Evolutionary conservation across 164 flowering plant species (phyloP).

Genomic region (Chimonanthus praecox): DNA sequence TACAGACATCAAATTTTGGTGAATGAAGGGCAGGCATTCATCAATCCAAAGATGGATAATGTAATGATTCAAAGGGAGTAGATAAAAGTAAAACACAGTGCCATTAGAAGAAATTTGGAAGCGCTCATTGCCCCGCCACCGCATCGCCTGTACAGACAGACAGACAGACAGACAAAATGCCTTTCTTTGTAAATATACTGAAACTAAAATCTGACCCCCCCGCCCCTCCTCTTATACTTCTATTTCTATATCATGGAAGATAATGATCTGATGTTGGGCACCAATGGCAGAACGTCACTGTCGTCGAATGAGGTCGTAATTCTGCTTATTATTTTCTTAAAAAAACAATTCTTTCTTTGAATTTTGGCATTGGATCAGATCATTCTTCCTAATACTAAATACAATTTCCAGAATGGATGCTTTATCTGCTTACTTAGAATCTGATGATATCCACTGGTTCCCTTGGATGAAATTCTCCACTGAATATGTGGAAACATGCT

Average conservation of each 20-base stretch:
- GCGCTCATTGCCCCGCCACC: not conserved
- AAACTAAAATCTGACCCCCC: not conserved
- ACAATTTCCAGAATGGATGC: not conserved
- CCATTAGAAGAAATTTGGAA: not conserved
- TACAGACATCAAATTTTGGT: not conserved
- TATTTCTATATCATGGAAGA: not conserved
- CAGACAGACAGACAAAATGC: not conserved
- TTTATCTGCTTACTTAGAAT: not conserved
- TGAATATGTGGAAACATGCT: constrained; percentile 47
- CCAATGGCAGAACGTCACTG: not conserved
- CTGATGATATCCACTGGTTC: constrained; percentile 47
- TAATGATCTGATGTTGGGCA: not conserved
- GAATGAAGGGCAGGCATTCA: not conserved
- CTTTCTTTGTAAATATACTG: not conserved
- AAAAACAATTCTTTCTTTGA: no score
- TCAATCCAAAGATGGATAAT: not conserved
- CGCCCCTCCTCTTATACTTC: no score
- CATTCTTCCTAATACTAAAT: not conserved
- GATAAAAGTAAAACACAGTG: not conserved
- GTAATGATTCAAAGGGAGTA: not conserved
- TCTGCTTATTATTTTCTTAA: no score
- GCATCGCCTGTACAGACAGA: not conserved
- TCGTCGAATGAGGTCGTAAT: not conserved
- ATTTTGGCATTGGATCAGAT: no score
- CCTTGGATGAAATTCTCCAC: constrained; percentile 76